phyloP scores from a whole-genome alignment of 768 basidiomycete species.

The Fibroporia radiculosa region DNA sequence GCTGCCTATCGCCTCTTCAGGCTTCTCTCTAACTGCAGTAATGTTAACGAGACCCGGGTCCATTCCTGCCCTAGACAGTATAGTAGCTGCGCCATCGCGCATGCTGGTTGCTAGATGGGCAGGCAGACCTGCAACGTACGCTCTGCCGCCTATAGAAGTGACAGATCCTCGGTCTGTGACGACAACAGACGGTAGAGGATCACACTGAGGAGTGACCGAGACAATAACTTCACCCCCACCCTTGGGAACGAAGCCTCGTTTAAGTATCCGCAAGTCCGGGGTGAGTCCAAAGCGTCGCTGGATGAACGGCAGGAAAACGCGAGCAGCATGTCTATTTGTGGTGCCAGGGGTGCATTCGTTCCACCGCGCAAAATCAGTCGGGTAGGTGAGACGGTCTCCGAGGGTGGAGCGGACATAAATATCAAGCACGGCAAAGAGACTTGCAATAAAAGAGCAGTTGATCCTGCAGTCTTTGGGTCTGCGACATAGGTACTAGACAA shows the following conservation, averaged over 20 bases:
- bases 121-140: slow-evolving; percentile 66
- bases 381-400: slow-evolving; percentile 25
- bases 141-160: slow-evolving; percentile 41
- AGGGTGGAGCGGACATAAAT: slow-evolving; percentile 31
- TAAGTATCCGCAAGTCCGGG: slow-evolving; percentile 38
- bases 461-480: slow-evolving; percentile 56
- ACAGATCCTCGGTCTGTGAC: slow-evolving; percentile 54
- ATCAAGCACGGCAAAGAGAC: slow-evolving; percentile 62
- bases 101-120: slow-evolving; percentile 45
- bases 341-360: slow-evolving; percentile 64
- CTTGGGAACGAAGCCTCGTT: slow-evolving; percentile 65
- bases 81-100: slow-evolving; percentile 41
- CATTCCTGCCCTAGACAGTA: slow-evolving; percentile 35
- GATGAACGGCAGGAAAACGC: slow-evolving; percentile 65
- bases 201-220: slow-evolving; percentile 25
- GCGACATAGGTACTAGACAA: slow-evolving; percentile 34
- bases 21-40: slow-evolving; percentile 20
- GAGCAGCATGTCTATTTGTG: slow-evolving; percentile 59
- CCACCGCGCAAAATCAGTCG: slow-evolving; percentile 56
- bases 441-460: slow-evolving; percentile 65
- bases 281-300: slow-evolving; percentile 41
- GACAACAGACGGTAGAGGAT: slow-evolving; percentile 37
- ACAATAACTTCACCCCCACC: slow-evolving; percentile 61
- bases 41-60: slow-evolving; percentile 18
- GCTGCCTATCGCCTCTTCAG: slow-evolving; percentile 34